Evolutionary conservation across 805 yeast species (phyloP).

Genomic region (Candida montana): DNA sequence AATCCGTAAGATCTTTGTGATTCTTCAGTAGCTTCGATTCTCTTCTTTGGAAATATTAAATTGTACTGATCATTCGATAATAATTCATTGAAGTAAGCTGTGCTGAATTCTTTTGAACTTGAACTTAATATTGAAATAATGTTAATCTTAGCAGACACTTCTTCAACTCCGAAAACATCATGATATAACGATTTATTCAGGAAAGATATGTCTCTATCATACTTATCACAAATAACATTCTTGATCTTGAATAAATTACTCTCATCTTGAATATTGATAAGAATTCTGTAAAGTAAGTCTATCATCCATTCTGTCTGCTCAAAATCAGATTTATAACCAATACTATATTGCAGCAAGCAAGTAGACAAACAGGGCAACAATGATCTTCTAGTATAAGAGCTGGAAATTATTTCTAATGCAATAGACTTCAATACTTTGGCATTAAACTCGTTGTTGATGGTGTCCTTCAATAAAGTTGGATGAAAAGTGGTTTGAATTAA

Average conservation of each 20-base stretch:
- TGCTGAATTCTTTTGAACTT: slow-evolving; percentile 19
- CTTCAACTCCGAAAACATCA: slow-evolving; percentile 51
- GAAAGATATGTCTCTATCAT: no score
- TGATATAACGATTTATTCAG: no score
- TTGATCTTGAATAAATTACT: slow-evolving; percentile 58
- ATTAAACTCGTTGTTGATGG: slow-evolving; percentile 28
- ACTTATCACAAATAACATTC: slow-evolving; percentile 45
- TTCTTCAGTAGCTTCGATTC: slow-evolving; percentile 69
- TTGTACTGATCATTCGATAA: slow-evolving; percentile 32
- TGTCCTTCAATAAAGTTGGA: slow-evolving; percentile 32
- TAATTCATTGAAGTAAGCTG: slow-evolving; percentile 19
- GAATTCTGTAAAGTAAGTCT: slow-evolving; percentile 39
- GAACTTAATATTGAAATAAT: slow-evolving; percentile 43
- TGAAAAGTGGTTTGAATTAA: slow-evolving; percentile 49
- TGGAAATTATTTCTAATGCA: slow-evolving; percentile 39
- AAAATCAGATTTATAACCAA: slow-evolving; percentile 27
- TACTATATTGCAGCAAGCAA: slow-evolving; percentile 41
- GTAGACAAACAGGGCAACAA: slow-evolving; percentile 56
- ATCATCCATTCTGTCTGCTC: slow-evolving; percentile 46
- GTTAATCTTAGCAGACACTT: slow-evolving; percentile 46
- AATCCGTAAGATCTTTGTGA: slow-evolving; percentile 53
- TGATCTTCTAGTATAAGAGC: slow-evolving; percentile 59
- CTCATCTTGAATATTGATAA: slow-evolving; percentile 47
- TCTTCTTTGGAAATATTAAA: slow-evolving; percentile 44
- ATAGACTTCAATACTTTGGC: slow-evolving; percentile 25